phyloP scores from a whole-genome alignment of 2,329 filamentous ascomycete genomes.

The Coniochaeta pulveracea region DNA sequence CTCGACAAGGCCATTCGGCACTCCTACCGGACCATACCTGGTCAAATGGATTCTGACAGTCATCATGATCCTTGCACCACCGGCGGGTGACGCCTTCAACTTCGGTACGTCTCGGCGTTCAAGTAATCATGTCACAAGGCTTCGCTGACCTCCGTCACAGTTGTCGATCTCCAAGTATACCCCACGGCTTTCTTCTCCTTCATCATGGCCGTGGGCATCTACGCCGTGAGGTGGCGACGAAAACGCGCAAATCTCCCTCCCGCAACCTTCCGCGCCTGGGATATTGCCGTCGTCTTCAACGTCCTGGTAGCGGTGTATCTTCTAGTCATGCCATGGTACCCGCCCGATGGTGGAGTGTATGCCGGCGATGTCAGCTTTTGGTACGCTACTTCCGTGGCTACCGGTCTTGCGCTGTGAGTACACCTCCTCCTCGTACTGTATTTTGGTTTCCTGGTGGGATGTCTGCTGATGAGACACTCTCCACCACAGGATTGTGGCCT shows the following conservation, averaged over 20 bases:
- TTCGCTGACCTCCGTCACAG: constrained; percentile 27
- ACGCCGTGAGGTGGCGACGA: constrained; percentile 43
- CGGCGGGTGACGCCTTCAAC: constrained; percentile 52
- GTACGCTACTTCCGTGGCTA: constrained; percentile 59
- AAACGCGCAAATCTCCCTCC: constrained; percentile 33
- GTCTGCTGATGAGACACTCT: background rate
- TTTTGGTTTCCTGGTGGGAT: background rate
- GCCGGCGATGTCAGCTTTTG: constrained; percentile 61
- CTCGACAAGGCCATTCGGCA: constrained; percentile 50
- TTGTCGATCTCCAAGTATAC: constrained; percentile 48
- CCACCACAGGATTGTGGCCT: constrained; percentile 20
- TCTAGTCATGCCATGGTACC: constrained; percentile 62
- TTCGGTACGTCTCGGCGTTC: constrained; percentile 31
- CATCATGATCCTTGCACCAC: constrained; percentile 48
- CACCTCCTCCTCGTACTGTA: background rate
- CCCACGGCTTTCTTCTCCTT: constrained; percentile 47
- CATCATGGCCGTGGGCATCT: constrained; percentile 43
- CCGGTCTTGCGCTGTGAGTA: constrained; percentile 53
- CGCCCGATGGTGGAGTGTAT: constrained; percentile 45
- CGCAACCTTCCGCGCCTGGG: constrained; percentile 48
- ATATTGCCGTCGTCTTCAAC: constrained; percentile 45
- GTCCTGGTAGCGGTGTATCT: constrained; percentile 49
- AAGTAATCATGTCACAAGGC: background rate
- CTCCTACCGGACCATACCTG: constrained; percentile 46
- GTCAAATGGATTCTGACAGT: constrained; percentile 45